Base-by-base conservation (phyloP, 2,329 filamentous ascomycete species). In the Sarocladiaceae sp. region DNA sequence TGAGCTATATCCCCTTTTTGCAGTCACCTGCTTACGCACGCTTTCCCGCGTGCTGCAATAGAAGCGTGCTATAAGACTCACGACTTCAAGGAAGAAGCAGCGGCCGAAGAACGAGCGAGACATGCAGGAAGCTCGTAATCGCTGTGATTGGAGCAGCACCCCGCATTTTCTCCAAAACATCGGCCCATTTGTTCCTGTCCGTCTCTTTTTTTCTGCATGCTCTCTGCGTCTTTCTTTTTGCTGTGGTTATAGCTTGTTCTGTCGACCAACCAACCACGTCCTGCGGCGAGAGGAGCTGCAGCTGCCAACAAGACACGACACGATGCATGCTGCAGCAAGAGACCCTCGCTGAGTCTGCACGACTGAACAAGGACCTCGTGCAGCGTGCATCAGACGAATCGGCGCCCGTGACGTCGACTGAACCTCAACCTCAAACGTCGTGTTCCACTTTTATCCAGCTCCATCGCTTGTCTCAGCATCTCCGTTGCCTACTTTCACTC, bases 361-460 rank as follows among this genome's bases (percentile, higher is more conserved):
- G n/a, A n/a, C n/a, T n/a, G n/a, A n/a, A n/a, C n/a, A n/a, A n/a
- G 35, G 23, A 22, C n/a, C 10, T 44, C 40, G 22, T 44, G 40
- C 40, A 44, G 40, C 40, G 12, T 44, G 40, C 44, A 48, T 48
- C 44, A 48, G 44, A 33, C 44, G 44, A 48, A 48, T 48, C 44
- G 44, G 26, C 25, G 44, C 23, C 26, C 17, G 44, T 33, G n/a
- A 31, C 26, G 17, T 33, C n/a, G 44, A 4, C 44, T 48, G 26
- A 6, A n/a, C 26, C 17, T 33, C 44, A 48, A 48, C 44, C 44
- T 48, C 44, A 48, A 48, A 48, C 44, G 33, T 28, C 40, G 11
- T 20, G 22, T 28, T 48, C 44, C 40, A 25, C 40, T 46, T 46
- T 46, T 25, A n/a, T 17, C 23, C 22, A 7, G 28, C 40, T 26